Evolutionary conservation across 2,329 filamentous ascomycete species (phyloP).

Genomic region (Fusarium buharicum): DNA sequence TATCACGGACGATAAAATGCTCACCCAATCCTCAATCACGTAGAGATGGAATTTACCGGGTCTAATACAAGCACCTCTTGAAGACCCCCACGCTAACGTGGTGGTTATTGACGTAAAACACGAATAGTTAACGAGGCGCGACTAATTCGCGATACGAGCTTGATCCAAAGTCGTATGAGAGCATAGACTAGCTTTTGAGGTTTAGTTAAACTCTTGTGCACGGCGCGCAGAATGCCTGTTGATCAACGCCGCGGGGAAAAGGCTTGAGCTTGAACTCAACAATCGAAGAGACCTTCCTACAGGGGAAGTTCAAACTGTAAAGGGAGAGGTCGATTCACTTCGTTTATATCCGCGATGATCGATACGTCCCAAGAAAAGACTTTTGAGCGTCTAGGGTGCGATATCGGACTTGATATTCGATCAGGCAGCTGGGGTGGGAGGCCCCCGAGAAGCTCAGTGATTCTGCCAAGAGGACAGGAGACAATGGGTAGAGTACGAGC

Average conservation of each 20-base stretch:
- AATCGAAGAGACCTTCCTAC: no score
- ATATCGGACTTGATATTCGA: slow-evolving; percentile 39
- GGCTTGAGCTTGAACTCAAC: slow-evolving; percentile 18
- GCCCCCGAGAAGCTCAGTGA: slow-evolving; percentile 17
- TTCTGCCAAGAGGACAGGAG: slow-evolving; percentile 24
- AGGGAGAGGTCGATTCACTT: background rate
- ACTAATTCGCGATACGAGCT: slow-evolving; percentile 19
- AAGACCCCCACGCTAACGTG: slow-evolving; percentile 29
- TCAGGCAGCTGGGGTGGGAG: slow-evolving; percentile 28
- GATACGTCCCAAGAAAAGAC: no score
- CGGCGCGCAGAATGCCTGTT: slow-evolving; percentile 32
- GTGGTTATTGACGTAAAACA: slow-evolving; percentile 29
- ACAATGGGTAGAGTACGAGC: background rate
- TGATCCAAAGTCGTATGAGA: slow-evolving; percentile 34
- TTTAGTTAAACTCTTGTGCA: slow-evolving; percentile 27
- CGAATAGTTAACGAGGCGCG: slow-evolving; percentile 14
- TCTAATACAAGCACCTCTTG: no score
- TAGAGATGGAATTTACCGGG: no score
- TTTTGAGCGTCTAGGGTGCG: slow-evolving; percentile 25
- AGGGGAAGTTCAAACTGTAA: slow-evolving; percentile 7
- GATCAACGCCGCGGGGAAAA: slow-evolving; percentile 13
- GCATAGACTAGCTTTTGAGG: slow-evolving; percentile 20
- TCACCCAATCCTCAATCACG: background rate
- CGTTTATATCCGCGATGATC: background rate
- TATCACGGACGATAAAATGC: background rate